Evolutionary conservation across 768 basidiomycete genomes (phyloP), one percentile per base, ranked within the genome.

Genomic region (Trametes elegans): DNA sequence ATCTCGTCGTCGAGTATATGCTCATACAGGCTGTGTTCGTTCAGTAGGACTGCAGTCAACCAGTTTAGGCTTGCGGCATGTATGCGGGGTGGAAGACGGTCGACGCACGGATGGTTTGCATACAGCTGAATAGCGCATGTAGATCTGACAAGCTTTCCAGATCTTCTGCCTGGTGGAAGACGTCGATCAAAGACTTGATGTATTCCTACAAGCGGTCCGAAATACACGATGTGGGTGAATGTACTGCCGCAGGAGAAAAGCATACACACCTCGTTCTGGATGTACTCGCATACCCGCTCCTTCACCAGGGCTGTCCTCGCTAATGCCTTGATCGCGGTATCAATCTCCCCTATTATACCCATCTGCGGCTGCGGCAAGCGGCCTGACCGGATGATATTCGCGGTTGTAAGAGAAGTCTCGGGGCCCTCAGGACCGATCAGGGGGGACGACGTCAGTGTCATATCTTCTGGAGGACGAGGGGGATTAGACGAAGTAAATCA

Each of bases 1-100:
- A 93, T 74, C 32, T 94, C 90, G 65, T 98, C 95, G 52, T 92
- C 87, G 34, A 98, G 79, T 60, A 99, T 88, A 67, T 94, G 90
- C 72, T 99, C 96, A 68, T 95, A 95, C 69, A 99, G 82, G 35
- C 79, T 79, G 69, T 94, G 93, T 70, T 99, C 97, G 69, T 98
- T 98, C 66, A 98, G 80, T 77, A 93, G 84, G 59, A 99, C 94
- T 97, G 66, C 16, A 55, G 29, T 14, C 35, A 19, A 47, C 21
- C n/a, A n/a, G n/a, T n/a, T n/a, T 38, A 36, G 31, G 39, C 14
- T 8, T 14, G 8, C 18, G 57, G 29, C 21, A 49, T 26, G 45
- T 23, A 13, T 5, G 31, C 11, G 18, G 8, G 27, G 5, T 8
- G 18, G 27, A 29, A 31, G 5, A 26, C 8, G 26, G 48, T 28